Evolutionary conservation across 495 filamentous ascomycete species (phyloP).

Genomic region (Daldinia caldariorum): DNA sequence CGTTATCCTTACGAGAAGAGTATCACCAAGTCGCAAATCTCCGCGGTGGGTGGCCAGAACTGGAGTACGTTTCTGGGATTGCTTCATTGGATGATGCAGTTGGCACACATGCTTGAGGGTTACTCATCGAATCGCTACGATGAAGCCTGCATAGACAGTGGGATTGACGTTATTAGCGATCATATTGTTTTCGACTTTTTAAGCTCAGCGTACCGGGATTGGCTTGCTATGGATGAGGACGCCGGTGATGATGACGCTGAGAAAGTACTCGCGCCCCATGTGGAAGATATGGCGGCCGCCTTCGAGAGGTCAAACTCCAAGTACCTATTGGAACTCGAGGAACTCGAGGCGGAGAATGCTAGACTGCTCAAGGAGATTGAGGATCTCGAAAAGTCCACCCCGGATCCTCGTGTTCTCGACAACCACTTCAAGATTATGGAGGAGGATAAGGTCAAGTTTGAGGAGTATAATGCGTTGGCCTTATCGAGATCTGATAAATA

Average conservation of each 20-base stretch:
- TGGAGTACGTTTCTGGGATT: slow-evolving; percentile 94
- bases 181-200: slow-evolving; percentile 94
- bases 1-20: slow-evolving; percentile 93
- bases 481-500: slow-evolving; percentile 85
- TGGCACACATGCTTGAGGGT: slow-evolving; percentile 88
- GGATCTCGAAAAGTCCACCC: slow-evolving; percentile 82
- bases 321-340: slow-evolving; percentile 81
- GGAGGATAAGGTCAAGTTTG: slow-evolving; percentile 90
- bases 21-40: slow-evolving; percentile 94
- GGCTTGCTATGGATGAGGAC: slow-evolving; percentile 88
- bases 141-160: slow-evolving; percentile 83
- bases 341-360: slow-evolving; percentile 84
- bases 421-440: slow-evolving; percentile 87
- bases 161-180: slow-evolving; percentile 86
- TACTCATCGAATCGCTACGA: slow-evolving; percentile 81
- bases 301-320: slow-evolving; percentile 84
- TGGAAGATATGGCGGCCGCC: slow-evolving; percentile 88
- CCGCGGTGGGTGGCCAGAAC: slow-evolving; percentile 93
- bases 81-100: slow-evolving; percentile 98
- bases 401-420: slow-evolving; percentile 83
- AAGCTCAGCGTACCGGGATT: slow-evolving; percentile 87
- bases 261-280: slow-evolving; percentile 77
- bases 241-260: slow-evolving; percentile 84
- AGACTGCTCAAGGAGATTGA: slow-evolving; percentile 83
- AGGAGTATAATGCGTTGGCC: slow-evolving; percentile 85